These are phyloP conservation scores for Phytopythium boreale DNA, from an alignment of 352 stramenopile species.

Conservation along the genomic window DNA sequence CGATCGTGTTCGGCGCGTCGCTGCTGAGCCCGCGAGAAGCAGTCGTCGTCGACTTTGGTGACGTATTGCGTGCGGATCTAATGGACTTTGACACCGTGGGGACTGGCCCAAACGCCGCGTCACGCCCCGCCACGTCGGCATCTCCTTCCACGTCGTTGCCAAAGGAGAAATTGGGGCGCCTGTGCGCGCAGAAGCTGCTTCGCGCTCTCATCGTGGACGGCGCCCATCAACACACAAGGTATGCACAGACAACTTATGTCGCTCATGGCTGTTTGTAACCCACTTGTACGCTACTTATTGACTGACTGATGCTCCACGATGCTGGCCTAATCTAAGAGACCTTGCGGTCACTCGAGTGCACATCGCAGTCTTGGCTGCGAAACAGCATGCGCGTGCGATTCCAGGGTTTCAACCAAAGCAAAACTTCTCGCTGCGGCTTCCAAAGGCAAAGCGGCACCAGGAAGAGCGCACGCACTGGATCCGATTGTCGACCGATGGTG, in stretches of 20 bases:
- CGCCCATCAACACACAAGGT: conserved; percentile 15
- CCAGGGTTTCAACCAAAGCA: conserved; percentile 63
- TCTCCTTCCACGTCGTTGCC: conserved; percentile 1
- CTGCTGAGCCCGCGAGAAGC: conserved; percentile 50
- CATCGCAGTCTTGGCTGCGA: conserved; percentile 42
- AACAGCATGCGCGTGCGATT: conserved; percentile 21
- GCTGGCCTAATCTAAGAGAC: too few species aligned
- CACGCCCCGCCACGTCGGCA: not conserved
- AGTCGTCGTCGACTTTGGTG: conserved; percentile 46
- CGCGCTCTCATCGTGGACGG: conserved; percentile 36
- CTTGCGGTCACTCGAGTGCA: conserved; percentile 49
- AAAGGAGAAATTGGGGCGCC: conserved; percentile 28
- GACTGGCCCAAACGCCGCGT: not conserved
- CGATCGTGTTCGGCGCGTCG: conserved; percentile 54
- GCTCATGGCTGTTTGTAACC: too few species aligned
- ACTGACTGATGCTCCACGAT: conserved; percentile 3
- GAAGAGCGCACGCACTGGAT: conserved; percentile 21
- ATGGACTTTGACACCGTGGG: not conserved
- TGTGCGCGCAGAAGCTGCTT: conserved; percentile 70
- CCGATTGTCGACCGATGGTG: conserved; percentile 11
- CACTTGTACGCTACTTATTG: too few species aligned
- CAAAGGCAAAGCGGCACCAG: conserved; percentile 24
- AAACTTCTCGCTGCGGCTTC: conserved; percentile 48
- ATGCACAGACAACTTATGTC: not conserved
- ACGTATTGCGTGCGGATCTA: not conserved